Evolutionary conservation across 1,284 basidiomycete genomes (phyloP), one percentile per base, ranked within the genome.

Genomic region (Austroboletus olivaceoglutinosus): DNA sequence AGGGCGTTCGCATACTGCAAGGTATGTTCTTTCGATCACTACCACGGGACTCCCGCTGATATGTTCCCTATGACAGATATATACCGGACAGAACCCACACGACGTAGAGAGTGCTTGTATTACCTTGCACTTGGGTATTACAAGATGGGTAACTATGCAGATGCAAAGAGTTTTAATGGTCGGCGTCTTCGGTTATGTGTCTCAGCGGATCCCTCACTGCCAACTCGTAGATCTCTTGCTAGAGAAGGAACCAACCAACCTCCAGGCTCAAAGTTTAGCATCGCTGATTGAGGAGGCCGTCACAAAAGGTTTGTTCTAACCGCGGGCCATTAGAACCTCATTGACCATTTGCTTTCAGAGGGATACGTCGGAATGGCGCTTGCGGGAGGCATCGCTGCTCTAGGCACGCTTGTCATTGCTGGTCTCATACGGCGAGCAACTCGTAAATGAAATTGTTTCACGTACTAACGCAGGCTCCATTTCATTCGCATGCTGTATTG

Each of bases 71-170:
- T 21, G 4, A 16, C 29, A 68, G 97, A 98, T 48, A 89, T 99
- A 53, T 99, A 97, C 73, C 86, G 93, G 47, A 79, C 85, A 3
- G 95, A 98, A 56, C 88, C 96, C 11, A 73, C 83, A 30, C 82
- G 97, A 58, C 80, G 97, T 57, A 77, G 97, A 70, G 97, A 99
- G 72, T 99, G 97, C 65, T 74, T 98, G 33, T 99, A 98, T 69
- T 99, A 98, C 73, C 86, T 99, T 44, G 92, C 93, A 1, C 78
- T 99, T 12, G 97, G 97, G 0, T 89, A 99, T 71, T 98, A 93
- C 74, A 99, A 99, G 78, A 88, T 98, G 81, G 86, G 88, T 30
- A 96, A 98, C 70, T 98, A 90, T 67, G 89, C 91, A 34, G 93
- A 98, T 68, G 93, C 95, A 3, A 87, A 82, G 70, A 86, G 84